These are phyloP conservation scores for Hydnomerulius pinastri DNA, from an alignment of 768 basidiomycete species.

Conservation along the genomic window DNA sequence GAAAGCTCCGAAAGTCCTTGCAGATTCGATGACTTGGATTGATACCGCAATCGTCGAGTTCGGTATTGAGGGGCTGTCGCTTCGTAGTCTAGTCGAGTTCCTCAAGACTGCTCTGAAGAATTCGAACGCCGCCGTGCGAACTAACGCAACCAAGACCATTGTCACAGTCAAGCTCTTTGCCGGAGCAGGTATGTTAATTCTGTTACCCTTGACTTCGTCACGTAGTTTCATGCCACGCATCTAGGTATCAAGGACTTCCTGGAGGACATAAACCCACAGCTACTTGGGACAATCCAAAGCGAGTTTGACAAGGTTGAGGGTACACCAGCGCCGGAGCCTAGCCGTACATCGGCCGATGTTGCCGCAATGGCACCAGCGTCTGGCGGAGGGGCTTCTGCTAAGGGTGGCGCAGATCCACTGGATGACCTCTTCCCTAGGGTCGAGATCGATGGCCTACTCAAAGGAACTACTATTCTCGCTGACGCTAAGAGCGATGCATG, in stretches of 20 bases:
- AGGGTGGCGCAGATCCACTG: slow-evolving; percentile 62
- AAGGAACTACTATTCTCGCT: slow-evolving; percentile 77
- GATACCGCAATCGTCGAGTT: slow-evolving; percentile 87
- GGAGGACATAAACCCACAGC: slow-evolving; percentile 92
- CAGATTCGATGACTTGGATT: slow-evolving; percentile 88
- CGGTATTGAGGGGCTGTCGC: slow-evolving; percentile 82
- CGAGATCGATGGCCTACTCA: slow-evolving; percentile 84
- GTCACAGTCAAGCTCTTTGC: slow-evolving; percentile 92
- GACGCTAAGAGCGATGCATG: slow-evolving; percentile 92
- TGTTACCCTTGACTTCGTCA: not conserved
- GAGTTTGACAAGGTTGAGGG: slow-evolving; percentile 95
- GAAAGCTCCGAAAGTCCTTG: slow-evolving; percentile 96
- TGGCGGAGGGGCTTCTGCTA: slow-evolving; percentile 41
- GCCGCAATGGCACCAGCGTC: slow-evolving; percentile 47
- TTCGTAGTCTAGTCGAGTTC: slow-evolving; percentile 87
- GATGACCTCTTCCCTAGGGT: slow-evolving; percentile 96
- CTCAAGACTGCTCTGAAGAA: slow-evolving; percentile 85
- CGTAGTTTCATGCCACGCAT: slow-evolving; percentile 11
- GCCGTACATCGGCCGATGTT: slow-evolving; percentile 75
- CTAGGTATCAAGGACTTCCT: slow-evolving; percentile 89
- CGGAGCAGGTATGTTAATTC: slow-evolving; percentile 65
- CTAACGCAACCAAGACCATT: slow-evolving; percentile 89
- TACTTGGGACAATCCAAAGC: slow-evolving; percentile 82
- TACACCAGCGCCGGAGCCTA: slow-evolving; percentile 74
- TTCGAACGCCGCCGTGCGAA: slow-evolving; percentile 91